Base-by-base conservation (phyloP, 495 filamentous ascomycete species). In the Penicillium egyptiacum region DNA sequence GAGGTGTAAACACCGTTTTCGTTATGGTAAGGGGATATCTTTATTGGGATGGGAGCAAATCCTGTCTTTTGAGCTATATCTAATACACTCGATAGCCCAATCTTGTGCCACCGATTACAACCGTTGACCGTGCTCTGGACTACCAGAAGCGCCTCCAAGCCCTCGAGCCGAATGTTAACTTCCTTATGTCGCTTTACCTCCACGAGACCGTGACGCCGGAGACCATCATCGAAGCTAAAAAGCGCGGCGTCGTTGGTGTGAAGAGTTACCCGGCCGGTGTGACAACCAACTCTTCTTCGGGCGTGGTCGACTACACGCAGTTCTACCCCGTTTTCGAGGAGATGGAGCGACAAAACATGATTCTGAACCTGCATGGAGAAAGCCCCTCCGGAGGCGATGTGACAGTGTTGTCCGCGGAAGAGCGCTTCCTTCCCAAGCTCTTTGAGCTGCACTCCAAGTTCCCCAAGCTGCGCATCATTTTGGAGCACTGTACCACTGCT, bases 161-260 rank as follows among this genome's bases (percentile, higher is more conserved):
- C 50, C 75, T 92, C 60, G 88, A 88, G 47, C 86, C 87, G 0
- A 80, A 82, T 35, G 86, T 96, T 42, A 85, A 81, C 54, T 96
- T 85, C 66, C 82, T 96, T 54, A 96, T 97, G 92, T 88, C 90
- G 4, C 80, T 97, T 25, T 97, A 94, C 68, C 83, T 95, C 35
- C 86, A 90, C 64, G 79, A 87, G 44, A 81, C 76, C 26, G 81
- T 96, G 48, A 96, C 88, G 3, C 88, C 92, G 6, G 87, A 88
- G 33, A 84, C 84, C 12, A 90, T 97, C 55, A 78, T 80, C 43
- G 83, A 88, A 62, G 91, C 91, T 25, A 86, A 85, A 64, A 69
- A 76, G 68, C 70, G 72, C 26, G 75, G 75, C 14, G 70, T 80
- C 55, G 69, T 75, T 20, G 73, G 77, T 51, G 75, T 80, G 53